Evolutionary conservation across 805 yeast species (phyloP).

Genomic region (Pichia thaimueangensis): DNA sequence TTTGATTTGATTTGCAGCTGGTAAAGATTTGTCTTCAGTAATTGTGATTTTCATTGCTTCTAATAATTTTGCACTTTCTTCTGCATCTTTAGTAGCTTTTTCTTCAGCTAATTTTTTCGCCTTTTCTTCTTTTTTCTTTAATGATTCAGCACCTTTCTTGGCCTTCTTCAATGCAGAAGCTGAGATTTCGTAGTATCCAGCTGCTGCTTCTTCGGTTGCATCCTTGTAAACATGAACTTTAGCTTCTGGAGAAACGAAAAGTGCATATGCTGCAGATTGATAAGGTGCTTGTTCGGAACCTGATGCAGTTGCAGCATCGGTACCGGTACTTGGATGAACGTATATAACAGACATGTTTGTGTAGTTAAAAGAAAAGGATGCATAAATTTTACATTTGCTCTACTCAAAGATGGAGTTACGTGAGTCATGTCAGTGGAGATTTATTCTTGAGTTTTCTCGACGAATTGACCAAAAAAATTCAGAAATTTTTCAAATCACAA

Average conservation of each 20-base stretch:
- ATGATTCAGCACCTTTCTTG: slow-evolving; percentile 88
- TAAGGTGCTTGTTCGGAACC: slow-evolving; percentile 72
- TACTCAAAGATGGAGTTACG: no score
- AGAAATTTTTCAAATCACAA: no score
- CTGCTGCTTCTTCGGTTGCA: slow-evolving; percentile 39
- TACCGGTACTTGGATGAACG: slow-evolving; percentile 70
- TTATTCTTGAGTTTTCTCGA: no score
- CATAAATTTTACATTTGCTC: no score
- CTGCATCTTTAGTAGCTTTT: slow-evolving; percentile 51
- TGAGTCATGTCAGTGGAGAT: no score
- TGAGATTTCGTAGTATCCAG: slow-evolving; percentile 66
- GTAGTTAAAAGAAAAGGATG: no score
- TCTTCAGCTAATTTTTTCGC: slow-evolving; percentile 50
- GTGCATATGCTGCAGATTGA: slow-evolving; percentile 79
- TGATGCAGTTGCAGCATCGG: slow-evolving; percentile 46
- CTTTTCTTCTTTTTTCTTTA: slow-evolving; percentile 75
- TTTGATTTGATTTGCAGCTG: slow-evolving; percentile 63
- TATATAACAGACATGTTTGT: slow-evolving; percentile 21
- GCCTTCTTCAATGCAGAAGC: slow-evolving; percentile 94
- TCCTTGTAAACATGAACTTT: slow-evolving; percentile 56
- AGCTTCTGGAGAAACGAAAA: slow-evolving; percentile 41
- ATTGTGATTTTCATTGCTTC: slow-evolving; percentile 76
- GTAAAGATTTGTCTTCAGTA: slow-evolving; percentile 66
- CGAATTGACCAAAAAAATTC: no score
- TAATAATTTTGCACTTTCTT: slow-evolving; percentile 67